These are phyloP conservation scores for Hygrocybe punicea DNA, from an alignment of 768 basidiomycete genomes.

Conservation along the genomic window DNA sequence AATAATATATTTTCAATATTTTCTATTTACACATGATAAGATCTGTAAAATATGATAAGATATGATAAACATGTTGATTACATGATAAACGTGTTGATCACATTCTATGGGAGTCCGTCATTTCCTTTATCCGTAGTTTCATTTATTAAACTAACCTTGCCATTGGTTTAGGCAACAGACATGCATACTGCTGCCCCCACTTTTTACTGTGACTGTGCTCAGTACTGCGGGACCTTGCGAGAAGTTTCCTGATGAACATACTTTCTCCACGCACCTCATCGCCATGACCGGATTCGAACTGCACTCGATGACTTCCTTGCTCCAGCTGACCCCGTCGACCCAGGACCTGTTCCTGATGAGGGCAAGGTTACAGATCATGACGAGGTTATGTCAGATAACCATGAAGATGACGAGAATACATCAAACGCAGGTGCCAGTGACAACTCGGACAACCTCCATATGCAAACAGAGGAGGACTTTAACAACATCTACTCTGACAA, in stretches of 20 bases:
- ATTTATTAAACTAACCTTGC: too few species aligned
- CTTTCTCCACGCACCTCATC: not conserved
- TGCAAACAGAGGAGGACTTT: not conserved
- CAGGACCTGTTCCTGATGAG: not conserved
- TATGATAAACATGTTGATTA: too few species aligned
- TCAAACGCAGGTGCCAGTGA: not conserved
- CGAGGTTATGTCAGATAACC: not conserved
- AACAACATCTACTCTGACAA: not conserved
- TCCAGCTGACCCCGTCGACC: not conserved
- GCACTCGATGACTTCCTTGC: slow-evolving; percentile 1
- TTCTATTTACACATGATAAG: too few species aligned
- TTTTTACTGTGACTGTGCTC: not conserved
- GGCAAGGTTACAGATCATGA: not conserved
- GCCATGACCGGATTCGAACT: not conserved
- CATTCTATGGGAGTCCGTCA: too few species aligned
- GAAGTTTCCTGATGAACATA: not conserved
- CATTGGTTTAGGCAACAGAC: too few species aligned
- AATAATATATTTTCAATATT: too few species aligned
- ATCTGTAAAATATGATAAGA: too few species aligned
- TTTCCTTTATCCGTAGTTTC: too few species aligned
- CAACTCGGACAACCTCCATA: not conserved
- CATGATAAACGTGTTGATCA: too few species aligned
- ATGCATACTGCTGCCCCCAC: too few species aligned
- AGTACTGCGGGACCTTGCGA: not conserved
- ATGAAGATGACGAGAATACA: not conserved